Conservation (phyloP, 768 basidiomycete species). For the Porpolomopsis calyptriformis region DNA sequence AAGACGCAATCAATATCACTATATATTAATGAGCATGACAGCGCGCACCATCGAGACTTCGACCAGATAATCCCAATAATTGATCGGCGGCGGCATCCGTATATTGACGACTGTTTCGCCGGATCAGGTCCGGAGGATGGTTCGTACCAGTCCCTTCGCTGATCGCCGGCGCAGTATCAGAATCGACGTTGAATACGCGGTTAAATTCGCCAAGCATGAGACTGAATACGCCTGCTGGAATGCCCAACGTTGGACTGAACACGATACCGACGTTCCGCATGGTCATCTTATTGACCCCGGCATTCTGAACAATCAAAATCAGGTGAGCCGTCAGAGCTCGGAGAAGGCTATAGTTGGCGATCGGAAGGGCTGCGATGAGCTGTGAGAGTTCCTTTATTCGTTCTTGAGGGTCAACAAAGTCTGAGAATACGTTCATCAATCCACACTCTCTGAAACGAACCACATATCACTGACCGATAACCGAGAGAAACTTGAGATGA, state of each 20-base stretch:
- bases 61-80: constrained; percentile 66
- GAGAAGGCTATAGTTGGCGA: constrained; percentile 88
- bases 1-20: constrained; percentile 12
- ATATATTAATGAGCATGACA: constrained; percentile 7
- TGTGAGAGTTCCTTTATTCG: constrained; percentile 78
- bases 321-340: constrained; percentile 92
- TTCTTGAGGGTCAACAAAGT: constrained; percentile 81
- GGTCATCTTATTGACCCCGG: constrained; percentile 91
- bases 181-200: constrained; percentile 80
- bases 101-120: constrained; percentile 78
- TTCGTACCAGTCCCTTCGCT: constrained; percentile 21
- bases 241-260: constrained; percentile 93
- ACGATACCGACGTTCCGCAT: constrained; percentile 98
- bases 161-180: constrained; percentile 17
- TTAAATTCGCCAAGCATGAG: constrained; percentile 91
- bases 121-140: constrained; percentile 30
- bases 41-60: constrained; percentile 47
- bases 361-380: constrained; percentile 78
- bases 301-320: constrained; percentile 89
- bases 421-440: constrained; percentile 29
- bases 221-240: constrained; percentile 96
- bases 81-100: constrained; percentile 75
- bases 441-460: constrained; percentile 7
- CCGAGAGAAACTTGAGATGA: constrained; percentile 81
- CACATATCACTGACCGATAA: constrained; percentile 62